Evolutionary conservation across 805 yeast species (phyloP), one percentile per base, ranked within the genome.

Genomic region (Saccharomycopsis selenospora): DNA sequence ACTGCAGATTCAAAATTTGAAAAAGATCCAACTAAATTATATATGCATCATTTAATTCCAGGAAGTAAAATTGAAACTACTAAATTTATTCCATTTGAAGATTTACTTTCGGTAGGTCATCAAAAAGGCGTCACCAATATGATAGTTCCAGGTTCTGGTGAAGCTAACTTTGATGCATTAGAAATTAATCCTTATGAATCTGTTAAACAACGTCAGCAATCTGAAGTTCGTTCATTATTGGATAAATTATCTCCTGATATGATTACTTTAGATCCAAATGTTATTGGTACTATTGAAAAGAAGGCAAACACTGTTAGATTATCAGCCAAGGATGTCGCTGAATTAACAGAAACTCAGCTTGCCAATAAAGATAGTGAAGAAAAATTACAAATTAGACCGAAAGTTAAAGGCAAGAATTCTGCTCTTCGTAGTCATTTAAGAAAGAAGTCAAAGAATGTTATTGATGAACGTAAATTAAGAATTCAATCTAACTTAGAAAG

Each of bases 111-210:
- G 23, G 77, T 85, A 8, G 97, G 97, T 2, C 95, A 88, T 62
- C 72, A 76, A 45, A 66, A 68, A 1, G 95, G 96, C 41, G 72
- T 89, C 36, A 76, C 82, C n/a, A 81, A 93, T n/a, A 57, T 93
- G 52, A 83, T 93, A 56, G 75, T 93, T 50, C 99, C 99, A 36
- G 99, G 99, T 23, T 72, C 97, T 38, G 99, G 99, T 71, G 99
- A 93, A 69, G 96, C 99, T 53, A 93, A 93, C 67, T 89, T 78
- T 64, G 99, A 93, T 70, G 89, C 98, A 2, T 66, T 89, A 63
- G 99, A 93, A 67, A 66, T 80, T 59, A 93, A 93, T 65, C 99
- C 99, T 54, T 93, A 74, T 67, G 96, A 88, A 65, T 78, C 96
- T 7, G 79, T 85, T 47, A 83, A 86, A 63, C 97, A 90, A 69